Evolutionary conservation across 192 early-diverging fungal genomes (phyloP).

Genomic region (Chytriomyces hyalinus): DNA sequence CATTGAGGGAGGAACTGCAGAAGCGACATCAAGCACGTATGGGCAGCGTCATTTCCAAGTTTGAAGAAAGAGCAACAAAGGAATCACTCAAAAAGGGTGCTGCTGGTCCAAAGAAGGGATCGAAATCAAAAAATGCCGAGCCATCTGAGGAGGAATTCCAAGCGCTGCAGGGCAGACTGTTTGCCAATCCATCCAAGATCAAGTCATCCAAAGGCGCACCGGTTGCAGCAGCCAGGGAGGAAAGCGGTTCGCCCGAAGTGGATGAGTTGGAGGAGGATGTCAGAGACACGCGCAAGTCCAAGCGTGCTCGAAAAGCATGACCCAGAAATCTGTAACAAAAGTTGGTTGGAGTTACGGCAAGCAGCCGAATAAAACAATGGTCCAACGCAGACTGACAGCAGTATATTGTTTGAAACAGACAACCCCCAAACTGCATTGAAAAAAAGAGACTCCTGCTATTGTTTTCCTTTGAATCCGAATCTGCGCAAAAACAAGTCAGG

Average conservation of each 20-base stretch:
- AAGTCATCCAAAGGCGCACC: background rate
- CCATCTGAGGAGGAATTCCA: constrained; percentile 71
- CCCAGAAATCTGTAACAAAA: too few species aligned
- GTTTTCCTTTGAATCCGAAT: constrained; percentile 44
- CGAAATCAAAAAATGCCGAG: constrained; percentile 39
- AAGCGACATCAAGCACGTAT: constrained; percentile 8
- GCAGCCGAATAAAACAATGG: too few species aligned
- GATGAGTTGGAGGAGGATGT: constrained; percentile 29
- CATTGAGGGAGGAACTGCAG: constrained; percentile 58
- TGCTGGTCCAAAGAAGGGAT: constrained; percentile 21
- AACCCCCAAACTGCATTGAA: background rate
- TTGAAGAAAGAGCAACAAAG: constrained; percentile 7
- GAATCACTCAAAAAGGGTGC: background rate
- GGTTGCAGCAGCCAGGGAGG: background rate
- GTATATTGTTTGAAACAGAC: too few species aligned
- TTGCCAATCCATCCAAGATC: constrained; percentile 24
- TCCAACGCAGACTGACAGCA: too few species aligned
- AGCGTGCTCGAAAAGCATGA: constrained; percentile 9
- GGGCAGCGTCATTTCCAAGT: constrained; percentile 13
- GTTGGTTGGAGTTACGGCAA: too few species aligned
- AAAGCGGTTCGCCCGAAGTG: constrained; percentile 6
- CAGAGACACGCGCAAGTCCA: background rate
- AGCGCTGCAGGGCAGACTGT: constrained; percentile 62
- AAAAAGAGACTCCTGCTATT: constrained; percentile 12
- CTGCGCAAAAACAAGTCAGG: background rate